phyloP scores from a whole-genome alignment of 2,329 filamentous ascomycete species.

The Daldinia sp. region DNA sequence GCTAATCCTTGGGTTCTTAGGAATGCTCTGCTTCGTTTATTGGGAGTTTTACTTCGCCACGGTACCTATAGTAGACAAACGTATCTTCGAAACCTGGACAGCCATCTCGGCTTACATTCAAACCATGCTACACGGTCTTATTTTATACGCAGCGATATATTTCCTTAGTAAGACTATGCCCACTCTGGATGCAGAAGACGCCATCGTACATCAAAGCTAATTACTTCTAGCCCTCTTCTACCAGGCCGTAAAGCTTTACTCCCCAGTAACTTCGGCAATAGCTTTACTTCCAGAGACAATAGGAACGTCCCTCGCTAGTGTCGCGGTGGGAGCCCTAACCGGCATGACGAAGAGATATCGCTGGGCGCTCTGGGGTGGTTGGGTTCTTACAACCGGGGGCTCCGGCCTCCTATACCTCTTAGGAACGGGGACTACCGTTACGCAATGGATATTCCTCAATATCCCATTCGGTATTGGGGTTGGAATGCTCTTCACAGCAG shows the following conservation, averaged over 20 bases:
- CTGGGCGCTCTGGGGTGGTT: constrained; percentile 68
- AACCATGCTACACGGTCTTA: constrained; percentile 29
- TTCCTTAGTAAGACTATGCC: constrained; percentile 42
- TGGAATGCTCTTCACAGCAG: constrained; percentile 71
- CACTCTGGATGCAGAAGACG: neutral
- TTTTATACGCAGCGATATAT: constrained; percentile 37
- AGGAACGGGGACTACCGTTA: constrained; percentile 56
- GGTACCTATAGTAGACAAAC: constrained; percentile 51
- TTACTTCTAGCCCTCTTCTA: constrained; percentile 53
- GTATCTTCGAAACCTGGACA: constrained; percentile 32
- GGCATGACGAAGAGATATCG: constrained; percentile 66
- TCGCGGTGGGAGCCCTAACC: constrained; percentile 61
- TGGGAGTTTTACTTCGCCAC: constrained; percentile 62
- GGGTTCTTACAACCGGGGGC: constrained; percentile 66
- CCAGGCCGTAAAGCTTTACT: constrained; percentile 61
- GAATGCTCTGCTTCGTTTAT: constrained; percentile 60
- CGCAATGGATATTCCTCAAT: constrained; percentile 68
- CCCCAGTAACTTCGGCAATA: constrained; percentile 63
- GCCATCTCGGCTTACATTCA: constrained; percentile 30
- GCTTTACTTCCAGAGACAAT: constrained; percentile 67
- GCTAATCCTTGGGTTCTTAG: constrained; percentile 61
- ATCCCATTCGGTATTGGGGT: constrained; percentile 67
- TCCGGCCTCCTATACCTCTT: constrained; percentile 63
- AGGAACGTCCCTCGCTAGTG: constrained; percentile 68
- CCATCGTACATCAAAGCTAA: neutral